Percentiles rank a stretch among this genome's conserved stretches.
These are phyloP conservation scores for Spatholobus suberectus DNA, from an alignment of 306 rosid species.

Conservation along the genomic window DNA sequence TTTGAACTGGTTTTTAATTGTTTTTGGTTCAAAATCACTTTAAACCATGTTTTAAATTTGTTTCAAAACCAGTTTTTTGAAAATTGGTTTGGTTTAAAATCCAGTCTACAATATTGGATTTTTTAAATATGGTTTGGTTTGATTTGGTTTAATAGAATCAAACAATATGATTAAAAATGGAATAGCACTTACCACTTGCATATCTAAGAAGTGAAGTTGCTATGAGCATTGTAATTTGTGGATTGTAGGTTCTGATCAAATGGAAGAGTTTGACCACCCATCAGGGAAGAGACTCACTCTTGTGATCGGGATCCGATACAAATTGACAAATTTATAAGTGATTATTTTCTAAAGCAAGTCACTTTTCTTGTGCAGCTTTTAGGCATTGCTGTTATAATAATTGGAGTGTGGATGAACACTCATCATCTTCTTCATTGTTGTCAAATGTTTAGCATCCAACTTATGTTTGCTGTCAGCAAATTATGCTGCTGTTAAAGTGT, in stretches of 20 bases:
- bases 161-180: background rate
- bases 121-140: background rate
- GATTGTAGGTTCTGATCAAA: conserved; percentile 42
- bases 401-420: no score
- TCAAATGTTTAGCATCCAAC: no score
- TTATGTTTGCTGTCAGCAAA: no score
- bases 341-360: background rate
- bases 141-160: background rate
- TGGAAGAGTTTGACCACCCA: conserved; percentile 55
- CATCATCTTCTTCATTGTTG: no score
- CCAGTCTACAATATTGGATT: background rate
- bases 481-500: no score
- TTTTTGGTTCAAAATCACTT: background rate
- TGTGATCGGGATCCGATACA: conserved; percentile 43
- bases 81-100: background rate
- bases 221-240: conserved; percentile 26
- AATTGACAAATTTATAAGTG: conserved; percentile 43
- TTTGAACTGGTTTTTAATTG: background rate
- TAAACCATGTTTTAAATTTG: background rate
- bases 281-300: conserved; percentile 35
- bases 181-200: background rate
- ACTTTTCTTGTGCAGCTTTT: no score
- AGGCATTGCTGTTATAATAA: no score
- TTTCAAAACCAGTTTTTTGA: background rate
- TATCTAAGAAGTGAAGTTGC: conserved; percentile 29